Base-by-base conservation (phyloP, 305 asterid genomes). In the Fraxinus baroniana region DNA sequence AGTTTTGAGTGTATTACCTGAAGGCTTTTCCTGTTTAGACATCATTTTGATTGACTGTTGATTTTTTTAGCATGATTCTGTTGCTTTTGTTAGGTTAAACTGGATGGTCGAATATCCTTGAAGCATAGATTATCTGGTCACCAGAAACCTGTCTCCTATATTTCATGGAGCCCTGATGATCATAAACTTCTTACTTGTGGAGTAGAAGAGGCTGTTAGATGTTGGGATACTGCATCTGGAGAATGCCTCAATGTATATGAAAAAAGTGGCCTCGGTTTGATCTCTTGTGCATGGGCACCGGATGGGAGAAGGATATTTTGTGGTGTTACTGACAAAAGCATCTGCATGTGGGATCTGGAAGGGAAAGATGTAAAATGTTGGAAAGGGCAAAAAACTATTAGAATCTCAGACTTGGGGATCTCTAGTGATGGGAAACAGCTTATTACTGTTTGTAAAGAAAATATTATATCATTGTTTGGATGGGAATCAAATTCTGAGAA, bases 221-320 rank as follows among this genome's bases (percentile, higher is more conserved):
- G 76, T 4, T 90, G 93, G 90, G 86, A 88, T 73, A 81, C 81
- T 37, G 52, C 44, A 60, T 79, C 94, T 9, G 91, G 91, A 30
- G 85, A 86, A 76, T 88, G 92, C 81, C 79, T 85, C 33, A 85
- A 80, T 52, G 68, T 83, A 49, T 90, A 84, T 66, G 74, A 80
- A 80, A 87, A 79, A 82, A 49, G 24, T 62, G 88, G 84, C 80
- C 76, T 86, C 41, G 92, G 92, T 78, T 37, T 87, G 71, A 79
- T 82, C 76, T 87, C 93, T 2, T 91, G 93, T 87, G 91, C 81
- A 66, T 90, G 92, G 93, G 77, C 87, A 33, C 89, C 86, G 0
- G 87, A 90, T 86, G 93, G 91, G 9, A 83, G 84, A 78, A 78
- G 76, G 26, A 81, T 90, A 80, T 86, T 86, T 55, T 57, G 85